Base-by-base conservation (phyloP, 2,329 filamentous ascomycete genomes). In the Arthroderma sp. region DNA sequence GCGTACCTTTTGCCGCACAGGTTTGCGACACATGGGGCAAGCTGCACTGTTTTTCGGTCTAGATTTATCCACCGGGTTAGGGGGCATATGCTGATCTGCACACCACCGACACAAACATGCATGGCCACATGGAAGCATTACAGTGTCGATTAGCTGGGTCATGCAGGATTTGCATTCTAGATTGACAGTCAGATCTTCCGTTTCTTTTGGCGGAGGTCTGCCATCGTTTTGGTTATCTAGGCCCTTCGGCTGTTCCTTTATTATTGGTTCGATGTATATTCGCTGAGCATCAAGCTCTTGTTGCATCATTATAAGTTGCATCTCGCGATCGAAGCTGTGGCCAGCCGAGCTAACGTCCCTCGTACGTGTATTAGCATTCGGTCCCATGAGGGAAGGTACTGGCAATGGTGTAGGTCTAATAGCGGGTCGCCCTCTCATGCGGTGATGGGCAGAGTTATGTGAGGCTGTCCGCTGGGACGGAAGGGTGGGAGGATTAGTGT, bases 51-150 rank as follows among this genome's bases (percentile, higher is more conserved):
- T 27, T 38, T 9, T 39, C 30, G 41, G 50, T 37, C 49, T 48
- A 3, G 49, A 50, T 29, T 36, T 49, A 52, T 69, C 65, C 29
- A 59, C 53, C 45, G 62, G 56, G 53, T 61, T 61, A 1, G 65
- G 60, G 2, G 71, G 71, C 31, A 70, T 62, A 38, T 69, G 64
- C 41, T 71, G 64, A 41, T 72, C 69, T 3, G 70, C 71, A 50
- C 73, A 76, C 71, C 71, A 76, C 34, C 64, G 59, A 52, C 73
- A 76, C 62, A 76, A 70, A 31, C 70, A 63, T 49, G 74, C 62
- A 54, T 76, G 72, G 0, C 73, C 73, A 48, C 73, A 77, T 0
- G 73, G 73, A 32, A 75, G 51, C 11, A 73, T 58, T 2, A 69
- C 72, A 5, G 69, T 68, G 47, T 75, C 69, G 0, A 73, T 69